Conservation (phyloP, 371 early-diverging fungal species). For the Apophysomyces ossiformis region DNA sequence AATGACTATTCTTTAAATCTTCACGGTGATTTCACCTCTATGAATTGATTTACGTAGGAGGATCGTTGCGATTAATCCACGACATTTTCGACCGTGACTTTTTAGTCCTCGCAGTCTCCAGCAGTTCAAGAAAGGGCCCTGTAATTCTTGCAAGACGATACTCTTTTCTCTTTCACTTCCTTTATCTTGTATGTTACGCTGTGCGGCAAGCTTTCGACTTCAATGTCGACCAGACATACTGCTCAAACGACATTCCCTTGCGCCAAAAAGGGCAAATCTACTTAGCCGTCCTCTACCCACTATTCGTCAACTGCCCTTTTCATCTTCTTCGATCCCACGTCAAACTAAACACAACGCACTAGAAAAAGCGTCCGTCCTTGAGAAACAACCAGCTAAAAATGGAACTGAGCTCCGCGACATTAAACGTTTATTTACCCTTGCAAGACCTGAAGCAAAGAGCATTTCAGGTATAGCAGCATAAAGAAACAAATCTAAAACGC, state of each 20-base stretch:
- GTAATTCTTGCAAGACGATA: not conserved
- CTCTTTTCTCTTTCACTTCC: not conserved
- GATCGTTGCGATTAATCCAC: no score
- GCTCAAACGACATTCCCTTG: not conserved
- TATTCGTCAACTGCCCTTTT: not conserved
- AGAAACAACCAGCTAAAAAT: slow-evolving; percentile 19
- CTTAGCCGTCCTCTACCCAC: not conserved
- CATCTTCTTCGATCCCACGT: slow-evolving; percentile 5
- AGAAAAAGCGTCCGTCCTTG: slow-evolving; percentile 2
- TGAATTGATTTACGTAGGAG: no score
- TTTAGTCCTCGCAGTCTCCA: no score
- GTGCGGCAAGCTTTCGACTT: not conserved
- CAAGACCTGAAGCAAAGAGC: slow-evolving; percentile 50
- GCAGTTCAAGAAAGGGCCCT: not conserved
- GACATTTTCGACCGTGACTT: no score
- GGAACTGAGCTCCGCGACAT: slow-evolving; percentile 28
- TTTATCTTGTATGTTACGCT: slow-evolving; percentile 2
- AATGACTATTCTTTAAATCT: no score
- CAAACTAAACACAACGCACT: slow-evolving; percentile 7
- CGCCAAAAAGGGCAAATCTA: not conserved
- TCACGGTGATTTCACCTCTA: no score
- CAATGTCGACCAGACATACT: not conserved
- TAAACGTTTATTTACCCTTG: slow-evolving; percentile 43
- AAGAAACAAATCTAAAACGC: not conserved
- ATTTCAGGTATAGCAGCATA: slow-evolving; percentile 39